Percentiles rank a stretch among this genome's conserved stretches.
Conservation (phyloP, 768 basidiomycete genomes). For the Coprinellus aureogranulatus region DNA sequence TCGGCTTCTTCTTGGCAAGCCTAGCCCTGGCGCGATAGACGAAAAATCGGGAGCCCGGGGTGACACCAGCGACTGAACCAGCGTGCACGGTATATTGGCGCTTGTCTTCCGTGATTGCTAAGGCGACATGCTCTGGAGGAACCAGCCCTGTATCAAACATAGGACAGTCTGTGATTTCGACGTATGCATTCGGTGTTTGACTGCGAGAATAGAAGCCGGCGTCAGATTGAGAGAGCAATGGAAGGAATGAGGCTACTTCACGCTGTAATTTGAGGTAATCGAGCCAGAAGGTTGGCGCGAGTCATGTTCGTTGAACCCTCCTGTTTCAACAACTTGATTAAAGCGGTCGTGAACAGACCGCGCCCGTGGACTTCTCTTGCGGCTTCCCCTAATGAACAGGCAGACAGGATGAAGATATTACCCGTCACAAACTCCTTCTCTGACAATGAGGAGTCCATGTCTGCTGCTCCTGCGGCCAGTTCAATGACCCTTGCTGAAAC, state of each 20-base stretch:
- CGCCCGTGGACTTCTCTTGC: not conserved
- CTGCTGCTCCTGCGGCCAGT: not conserved
- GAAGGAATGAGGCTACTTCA: not conserved
- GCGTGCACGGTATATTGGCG: conserved; percentile 10
- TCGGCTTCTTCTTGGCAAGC: not conserved
- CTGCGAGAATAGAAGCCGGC: not conserved
- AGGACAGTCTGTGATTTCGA: not conserved
- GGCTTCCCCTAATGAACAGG: conserved; percentile 3
- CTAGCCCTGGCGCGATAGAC: conserved; percentile 9
- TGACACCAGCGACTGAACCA: conserved; percentile 14
- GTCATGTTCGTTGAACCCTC: not conserved
- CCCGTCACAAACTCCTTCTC: not conserved
- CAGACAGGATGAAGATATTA: not conserved
- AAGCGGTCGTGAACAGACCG: conserved; percentile 2
- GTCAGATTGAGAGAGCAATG: not conserved
- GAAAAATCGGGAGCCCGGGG: conserved; percentile 11
- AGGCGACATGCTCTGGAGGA: not conserved
- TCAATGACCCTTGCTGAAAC: not conserved
- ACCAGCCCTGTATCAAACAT: not conserved
- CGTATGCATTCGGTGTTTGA: not conserved
- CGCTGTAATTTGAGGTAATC: conserved; percentile 4
- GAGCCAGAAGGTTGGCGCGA: not conserved
- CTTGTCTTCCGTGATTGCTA: not conserved
- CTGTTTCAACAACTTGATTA: conserved; percentile 7
- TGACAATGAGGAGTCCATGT: not conserved